Conservation (phyloP, 768 basidiomycete species). For the Suillus weaverae region DNA sequence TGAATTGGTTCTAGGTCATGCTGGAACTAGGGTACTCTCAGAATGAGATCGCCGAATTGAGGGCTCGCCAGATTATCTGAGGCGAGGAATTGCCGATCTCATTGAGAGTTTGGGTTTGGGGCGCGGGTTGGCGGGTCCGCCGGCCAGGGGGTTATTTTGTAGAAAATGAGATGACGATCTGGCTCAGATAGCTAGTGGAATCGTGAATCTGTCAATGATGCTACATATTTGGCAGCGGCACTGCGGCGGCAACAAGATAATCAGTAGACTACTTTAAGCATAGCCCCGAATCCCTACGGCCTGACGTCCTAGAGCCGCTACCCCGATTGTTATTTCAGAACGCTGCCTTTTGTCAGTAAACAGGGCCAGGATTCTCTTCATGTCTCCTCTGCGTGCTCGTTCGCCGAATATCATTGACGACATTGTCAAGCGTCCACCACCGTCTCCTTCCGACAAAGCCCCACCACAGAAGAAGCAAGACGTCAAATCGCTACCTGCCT, state of each 20-base stretch:
- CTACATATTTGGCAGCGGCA: constrained; percentile 5
- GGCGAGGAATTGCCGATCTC: constrained; percentile 5
- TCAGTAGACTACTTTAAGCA: constrained; percentile 8
- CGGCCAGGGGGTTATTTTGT: constrained; percentile 29
- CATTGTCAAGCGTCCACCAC: constrained; percentile 27
- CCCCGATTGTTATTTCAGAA: constrained; percentile 5
- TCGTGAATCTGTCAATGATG: constrained; percentile 7
- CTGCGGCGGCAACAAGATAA: constrained; percentile 9
- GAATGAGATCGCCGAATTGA: constrained; percentile 44
- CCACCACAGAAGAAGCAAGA: constrained; percentile 33
- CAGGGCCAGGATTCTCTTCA: constrained; percentile 2
- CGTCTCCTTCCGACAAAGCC: constrained; percentile 34
- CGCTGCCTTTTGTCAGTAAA: constrained; percentile 1
- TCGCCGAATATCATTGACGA: constrained; percentile 32
- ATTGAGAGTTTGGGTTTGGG: constrained; percentile 7
- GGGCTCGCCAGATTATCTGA: constrained; percentile 40
- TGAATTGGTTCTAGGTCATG: constrained; percentile 34
- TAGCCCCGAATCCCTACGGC: constrained; percentile 7
- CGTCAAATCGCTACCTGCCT: constrained; percentile 30
- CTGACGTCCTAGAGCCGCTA: constrained; percentile 5
- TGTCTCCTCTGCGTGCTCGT: constrained; percentile 27
- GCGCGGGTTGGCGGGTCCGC: not conserved
- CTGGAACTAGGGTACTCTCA: constrained; percentile 43
- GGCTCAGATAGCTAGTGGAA: not conserved
- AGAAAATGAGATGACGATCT: constrained; percentile 9